Evolutionary conservation across 129 eudicot genomes (phyloP).

Genomic region (Flaveria trinervia): DNA sequence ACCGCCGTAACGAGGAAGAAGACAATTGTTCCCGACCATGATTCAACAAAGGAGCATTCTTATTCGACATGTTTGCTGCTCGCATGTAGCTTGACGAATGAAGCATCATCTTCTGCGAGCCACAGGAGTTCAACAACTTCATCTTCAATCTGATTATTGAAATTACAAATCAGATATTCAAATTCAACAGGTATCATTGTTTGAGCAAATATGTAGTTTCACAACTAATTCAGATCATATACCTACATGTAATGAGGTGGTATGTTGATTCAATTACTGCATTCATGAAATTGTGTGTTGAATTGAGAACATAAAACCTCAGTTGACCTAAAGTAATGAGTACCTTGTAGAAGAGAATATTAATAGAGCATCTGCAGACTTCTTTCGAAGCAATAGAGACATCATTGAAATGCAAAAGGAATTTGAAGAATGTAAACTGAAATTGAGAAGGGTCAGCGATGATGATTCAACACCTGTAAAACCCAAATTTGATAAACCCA

Average conservation of each 20-base stretch:
- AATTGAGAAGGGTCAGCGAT: neutral
- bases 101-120: slow-evolving; percentile 39
- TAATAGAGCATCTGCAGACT: slow-evolving; percentile 15
- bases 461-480: neutral
- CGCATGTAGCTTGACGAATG: slow-evolving; percentile 50
- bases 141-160: neutral
- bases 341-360: neutral
- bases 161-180: too few relatives aligned
- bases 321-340: neutral
- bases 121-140: slow-evolving; percentile 21
- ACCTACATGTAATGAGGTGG: slow-evolving; percentile 2
- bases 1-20: slow-evolving; percentile 36
- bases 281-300: neutral
- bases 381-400: slow-evolving; percentile 20
- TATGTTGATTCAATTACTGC: neutral
- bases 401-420: neutral
- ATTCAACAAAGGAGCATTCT: slow-evolving; percentile 26
- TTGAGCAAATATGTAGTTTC: too few relatives aligned
- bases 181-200: too few relatives aligned
- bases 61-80: slow-evolving; percentile 34
- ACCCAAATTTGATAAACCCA: slow-evolving; percentile 6
- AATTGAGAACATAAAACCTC: neutral
- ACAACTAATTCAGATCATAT: neutral
- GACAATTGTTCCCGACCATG: slow-evolving; percentile 19
- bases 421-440: neutral